Base-by-base conservation (phyloP, 2,329 filamentous ascomycete genomes). In the Phialophora chinensis region DNA sequence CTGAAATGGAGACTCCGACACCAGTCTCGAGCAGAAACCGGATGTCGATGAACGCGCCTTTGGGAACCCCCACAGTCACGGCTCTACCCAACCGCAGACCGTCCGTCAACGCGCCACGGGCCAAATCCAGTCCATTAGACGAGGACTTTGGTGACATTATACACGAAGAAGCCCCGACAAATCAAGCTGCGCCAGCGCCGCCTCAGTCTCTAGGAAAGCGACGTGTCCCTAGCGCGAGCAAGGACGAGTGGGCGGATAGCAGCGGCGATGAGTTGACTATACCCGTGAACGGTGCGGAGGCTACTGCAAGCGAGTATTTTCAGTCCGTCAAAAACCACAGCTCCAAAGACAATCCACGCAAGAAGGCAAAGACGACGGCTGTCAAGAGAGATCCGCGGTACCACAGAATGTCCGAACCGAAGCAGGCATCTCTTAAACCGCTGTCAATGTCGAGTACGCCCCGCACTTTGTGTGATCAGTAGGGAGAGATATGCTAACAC, bases 241-340 rank as follows among this genome's bases (percentile, higher is more conserved):
- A 47, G 27, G 53, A 62, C 25, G 44, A 53, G 29, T 64, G 55
- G 55, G 35, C 29, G 11, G 57, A 44, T 5, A 61, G 52, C 53
- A 55, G 42, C 27, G 35, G 8, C 33, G 55, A 50, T 6, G 44
- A 31, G 6, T 23, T 20, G n/a, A 29, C 12, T 42, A 23, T 31
- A 11, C 23, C 5, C 5, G 38, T 23, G 10, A 29, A 8, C 2
- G 35, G 23, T 25, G 8, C 0, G 23, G 27, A 59, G 3, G 4
- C 5, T 11, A 14, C 35, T 6, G 17, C 17, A 17, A 50, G 57
- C 57, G 47, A 33, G 20, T 33, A 14, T 23, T 60, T 60, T 29
- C 42, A 25, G 5, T 23, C 29, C 0, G n/a, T 12, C 1, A 1
- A 14, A 20, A 2, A 4, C 8, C 2, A 50, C 27, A 52, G 29